phyloP scores from a whole-genome alignment of 1,139 yeast genomes.

The Scheffersomyces titani region DNA sequence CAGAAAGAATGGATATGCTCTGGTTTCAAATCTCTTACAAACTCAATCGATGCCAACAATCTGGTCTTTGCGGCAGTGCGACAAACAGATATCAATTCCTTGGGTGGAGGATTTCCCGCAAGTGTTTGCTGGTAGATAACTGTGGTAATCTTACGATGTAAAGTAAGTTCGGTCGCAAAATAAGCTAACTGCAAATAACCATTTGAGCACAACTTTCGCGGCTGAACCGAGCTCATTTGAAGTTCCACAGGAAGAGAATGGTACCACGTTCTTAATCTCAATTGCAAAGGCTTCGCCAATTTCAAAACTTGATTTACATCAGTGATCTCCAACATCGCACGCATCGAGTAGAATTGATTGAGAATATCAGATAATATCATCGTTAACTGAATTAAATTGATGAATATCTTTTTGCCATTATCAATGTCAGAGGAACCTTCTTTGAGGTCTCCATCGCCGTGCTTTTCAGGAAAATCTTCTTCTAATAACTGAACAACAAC shows the following conservation, averaged over 20 bases:
- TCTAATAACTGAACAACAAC: conserved; percentile 60
- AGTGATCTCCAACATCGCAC: conserved; percentile 56
- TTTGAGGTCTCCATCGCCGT: conserved; percentile 55
- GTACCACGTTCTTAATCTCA: conserved; percentile 80
- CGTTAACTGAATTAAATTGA: conserved; percentile 67
- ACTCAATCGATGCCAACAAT: conserved; percentile 76
- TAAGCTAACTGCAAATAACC: conserved; percentile 83
- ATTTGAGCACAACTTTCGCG: conserved; percentile 62
- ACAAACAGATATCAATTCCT: conserved; percentile 65
- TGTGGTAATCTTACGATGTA: conserved; percentile 78
- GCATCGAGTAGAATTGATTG: conserved; percentile 68
- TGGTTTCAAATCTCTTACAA: conserved; percentile 70
- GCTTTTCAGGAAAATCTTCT: conserved; percentile 75
- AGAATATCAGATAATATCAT: conserved; percentile 72
- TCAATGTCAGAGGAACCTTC: conserved; percentile 72
- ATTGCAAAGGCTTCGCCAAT: conserved; percentile 82
- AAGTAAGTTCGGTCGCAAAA: conserved; percentile 82
- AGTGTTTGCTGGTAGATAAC: conserved; percentile 48
- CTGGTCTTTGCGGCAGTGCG: conserved; percentile 84
- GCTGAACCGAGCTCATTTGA: conserved; percentile 63
- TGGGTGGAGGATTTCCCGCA: conserved; percentile 48
- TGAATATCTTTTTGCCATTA: conserved; percentile 70
- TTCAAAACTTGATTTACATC: conserved; percentile 67
- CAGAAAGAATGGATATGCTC: conserved; percentile 87
- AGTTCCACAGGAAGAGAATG: conserved; percentile 71